Base-by-base conservation (phyloP, 169 alveolate species). In the Cytauxzoon felis region DNA sequence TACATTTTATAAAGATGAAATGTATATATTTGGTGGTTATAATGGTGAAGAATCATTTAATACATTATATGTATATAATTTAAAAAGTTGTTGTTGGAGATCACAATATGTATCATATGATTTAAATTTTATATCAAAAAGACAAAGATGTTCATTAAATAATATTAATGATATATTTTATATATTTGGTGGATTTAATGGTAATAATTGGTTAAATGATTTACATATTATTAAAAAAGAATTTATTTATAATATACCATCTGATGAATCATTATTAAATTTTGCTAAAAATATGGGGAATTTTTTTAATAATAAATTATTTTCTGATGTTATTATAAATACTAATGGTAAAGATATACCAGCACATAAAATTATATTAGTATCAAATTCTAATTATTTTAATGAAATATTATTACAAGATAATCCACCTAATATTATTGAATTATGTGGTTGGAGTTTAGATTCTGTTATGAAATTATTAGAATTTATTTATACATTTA, bases 131-230 rank as follows among this genome's bases (percentile, higher is more conserved):
- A 24, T 76, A 8, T 47, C 52, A 19, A 52, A 69, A 18, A 59
- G 86, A n/a, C 86, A 76, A 56, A 57, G 81, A 38, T 16, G 33
- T 24, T 32, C 69, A 9, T 45, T 76, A 76, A 70, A 58, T 11
- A 42, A 32, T 8, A 26, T 65, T 36, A 41, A 62, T n/a, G 75
- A 43, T 36, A 43, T 40, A 5, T 11, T 84, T 53, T 84, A 84
- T 50, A 62, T 84, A 8, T 84, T 84, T 33, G 91, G 91, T 9
- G 91, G 91, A 1, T 84, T 47, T 47, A 78, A 84, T 51, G 91
- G 91, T 13, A 45, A 51, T 18, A 59, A 66, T 30, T 84, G 91
- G 78, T 64, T 66, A 43, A 81, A 78, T 67, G 91, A 84, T 32
- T 24, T 81, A 23, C 86, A 76, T 60, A 41, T 59, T n/a, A 65